Percentiles rank a stretch among this genome's conserved stretches.
These are phyloP conservation scores for Sungouiella thailandica DNA, from an alignment of 805 yeast genomes.

Conservation along the genomic window DNA sequence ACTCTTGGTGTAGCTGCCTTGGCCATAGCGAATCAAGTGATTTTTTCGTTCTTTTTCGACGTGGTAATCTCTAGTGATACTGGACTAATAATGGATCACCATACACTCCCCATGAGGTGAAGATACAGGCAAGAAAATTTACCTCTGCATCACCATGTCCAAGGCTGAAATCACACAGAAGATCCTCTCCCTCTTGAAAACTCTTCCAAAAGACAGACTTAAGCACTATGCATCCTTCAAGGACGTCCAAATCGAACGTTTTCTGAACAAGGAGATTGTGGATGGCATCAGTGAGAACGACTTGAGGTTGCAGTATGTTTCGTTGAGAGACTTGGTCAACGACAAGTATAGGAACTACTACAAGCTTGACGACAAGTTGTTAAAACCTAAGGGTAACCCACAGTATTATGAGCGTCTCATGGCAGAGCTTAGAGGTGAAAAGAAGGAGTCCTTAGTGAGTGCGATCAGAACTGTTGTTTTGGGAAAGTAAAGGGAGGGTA, in stretches of 20 bases:
- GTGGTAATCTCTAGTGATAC: not conserved
- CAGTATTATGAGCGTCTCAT: slow-evolving; percentile 66
- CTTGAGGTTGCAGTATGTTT: slow-evolving; percentile 53
- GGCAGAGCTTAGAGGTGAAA: slow-evolving; percentile 66
- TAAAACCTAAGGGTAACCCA: slow-evolving; percentile 82
- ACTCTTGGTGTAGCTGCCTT: slow-evolving; percentile 51
- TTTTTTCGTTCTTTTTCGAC: not conserved
- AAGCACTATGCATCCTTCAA: slow-evolving; percentile 68
- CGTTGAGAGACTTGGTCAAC: slow-evolving; percentile 52
- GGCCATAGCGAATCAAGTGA: not conserved
- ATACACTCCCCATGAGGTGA: too few relatives aligned
- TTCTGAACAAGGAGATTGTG: slow-evolving; percentile 32
- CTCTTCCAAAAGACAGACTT: slow-evolving; percentile 64
- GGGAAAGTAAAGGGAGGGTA: slow-evolving; percentile 49
- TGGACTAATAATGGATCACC: not conserved
- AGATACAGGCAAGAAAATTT: not conserved
- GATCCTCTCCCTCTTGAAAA: slow-evolving; percentile 53
- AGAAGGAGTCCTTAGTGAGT: slow-evolving; percentile 56
- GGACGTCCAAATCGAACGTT: slow-evolving; percentile 49
- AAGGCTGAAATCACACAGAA: slow-evolving; percentile 49
- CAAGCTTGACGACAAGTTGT: slow-evolving; percentile 58
- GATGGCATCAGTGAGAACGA: slow-evolving; percentile 42
- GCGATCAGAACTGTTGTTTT: slow-evolving; percentile 73
- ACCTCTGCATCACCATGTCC: slow-evolving; percentile 7
- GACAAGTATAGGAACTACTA: slow-evolving; percentile 64